A percentile compares a stretch with the other conserved stretches of the same genome.
Conservation (phyloP, 192 early-diverging fungal species). For the Linnemannia elongata region DNA sequence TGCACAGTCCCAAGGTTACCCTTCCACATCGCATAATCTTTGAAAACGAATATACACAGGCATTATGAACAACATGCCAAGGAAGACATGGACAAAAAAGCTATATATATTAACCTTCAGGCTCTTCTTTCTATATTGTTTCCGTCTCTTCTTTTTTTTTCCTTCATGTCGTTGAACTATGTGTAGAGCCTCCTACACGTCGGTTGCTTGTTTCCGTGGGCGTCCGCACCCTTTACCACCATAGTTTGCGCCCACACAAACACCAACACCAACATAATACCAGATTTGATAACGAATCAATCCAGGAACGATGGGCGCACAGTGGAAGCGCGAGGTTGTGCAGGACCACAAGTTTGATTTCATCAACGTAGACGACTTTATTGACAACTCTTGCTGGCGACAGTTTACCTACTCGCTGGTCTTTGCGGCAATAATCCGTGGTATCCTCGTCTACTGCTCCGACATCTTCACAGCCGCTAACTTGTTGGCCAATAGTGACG, state of each 20-base stretch:
- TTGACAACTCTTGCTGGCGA: constrained; percentile 55
- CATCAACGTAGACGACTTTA: constrained; percentile 85
- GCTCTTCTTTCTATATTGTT: neutral
- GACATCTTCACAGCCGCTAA: constrained; percentile 83
- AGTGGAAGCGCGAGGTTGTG: constrained; percentile 85
- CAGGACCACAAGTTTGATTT: constrained; percentile 92
- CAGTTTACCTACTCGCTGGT: constrained; percentile 68
- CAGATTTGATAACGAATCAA: too few species aligned
- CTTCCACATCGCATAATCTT: neutral
- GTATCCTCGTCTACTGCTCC: constrained; percentile 82
- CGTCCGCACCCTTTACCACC: neutral
- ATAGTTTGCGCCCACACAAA: neutral
- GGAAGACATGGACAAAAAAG: neutral
- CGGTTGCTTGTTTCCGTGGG: too few species aligned
- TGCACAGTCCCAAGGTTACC: neutral
- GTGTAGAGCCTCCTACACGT: neutral
- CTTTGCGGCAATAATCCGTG: constrained; percentile 76
- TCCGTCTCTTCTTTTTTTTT: neutral
- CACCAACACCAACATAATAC: too few species aligned
- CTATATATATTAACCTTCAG: neutral
- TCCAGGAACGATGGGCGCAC: constrained; percentile 59
- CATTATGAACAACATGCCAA: neutral
- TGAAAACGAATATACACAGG: neutral
- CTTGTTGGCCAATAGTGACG: constrained; percentile 61
- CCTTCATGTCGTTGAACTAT: neutral